These are phyloP conservation scores for Misopates orontium DNA, from an alignment of 257 asterid species.

Conservation along the genomic window DNA sequence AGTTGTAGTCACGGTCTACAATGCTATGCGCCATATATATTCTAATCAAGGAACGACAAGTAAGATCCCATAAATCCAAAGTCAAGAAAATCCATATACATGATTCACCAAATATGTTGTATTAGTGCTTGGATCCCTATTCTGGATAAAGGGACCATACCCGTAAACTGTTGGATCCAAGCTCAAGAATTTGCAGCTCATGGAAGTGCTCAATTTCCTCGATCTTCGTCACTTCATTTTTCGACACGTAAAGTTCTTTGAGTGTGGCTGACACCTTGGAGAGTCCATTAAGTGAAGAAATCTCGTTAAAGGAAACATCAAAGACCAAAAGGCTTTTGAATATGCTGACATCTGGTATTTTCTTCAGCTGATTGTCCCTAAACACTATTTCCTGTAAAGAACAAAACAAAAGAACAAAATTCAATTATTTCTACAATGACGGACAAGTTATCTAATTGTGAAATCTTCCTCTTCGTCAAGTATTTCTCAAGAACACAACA, in stretches of 20 bases:
- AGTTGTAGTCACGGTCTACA: background rate
- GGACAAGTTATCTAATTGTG: background rate
- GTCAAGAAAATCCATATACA: background rate
- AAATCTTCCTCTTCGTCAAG: background rate
- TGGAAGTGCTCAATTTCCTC: slow-evolving; percentile 92
- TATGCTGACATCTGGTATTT: slow-evolving; percentile 77
- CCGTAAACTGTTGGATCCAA: slow-evolving; percentile 91
- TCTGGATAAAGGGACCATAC: slow-evolving; percentile 42
- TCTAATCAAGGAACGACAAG: slow-evolving; percentile 3
- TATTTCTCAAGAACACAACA: slow-evolving; percentile 9
- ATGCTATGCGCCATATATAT: background rate
- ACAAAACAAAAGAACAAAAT: background rate
- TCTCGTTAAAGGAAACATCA: slow-evolving; percentile 91
- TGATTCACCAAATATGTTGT: slow-evolving; percentile 9
- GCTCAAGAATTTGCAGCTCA: slow-evolving; percentile 85
- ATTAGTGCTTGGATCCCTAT: slow-evolving; percentile 12
- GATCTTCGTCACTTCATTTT: slow-evolving; percentile 82
- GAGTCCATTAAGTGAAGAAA: slow-evolving; percentile 66
- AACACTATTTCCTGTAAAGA: slow-evolving; percentile 75
- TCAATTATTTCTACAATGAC: slow-evolving; percentile 11
- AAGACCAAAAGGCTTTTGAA: slow-evolving; percentile 77
- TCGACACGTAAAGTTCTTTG: slow-evolving; percentile 88
- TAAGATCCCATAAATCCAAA: slow-evolving; percentile 9
- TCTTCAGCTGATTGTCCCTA: slow-evolving; percentile 92
- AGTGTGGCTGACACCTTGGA: slow-evolving; percentile 72